Percentiles rank a stretch among this genome's conserved stretches.
Conservation (phyloP, 1,284 basidiomycete genomes). For the Cryptococcus sp. region DNA sequence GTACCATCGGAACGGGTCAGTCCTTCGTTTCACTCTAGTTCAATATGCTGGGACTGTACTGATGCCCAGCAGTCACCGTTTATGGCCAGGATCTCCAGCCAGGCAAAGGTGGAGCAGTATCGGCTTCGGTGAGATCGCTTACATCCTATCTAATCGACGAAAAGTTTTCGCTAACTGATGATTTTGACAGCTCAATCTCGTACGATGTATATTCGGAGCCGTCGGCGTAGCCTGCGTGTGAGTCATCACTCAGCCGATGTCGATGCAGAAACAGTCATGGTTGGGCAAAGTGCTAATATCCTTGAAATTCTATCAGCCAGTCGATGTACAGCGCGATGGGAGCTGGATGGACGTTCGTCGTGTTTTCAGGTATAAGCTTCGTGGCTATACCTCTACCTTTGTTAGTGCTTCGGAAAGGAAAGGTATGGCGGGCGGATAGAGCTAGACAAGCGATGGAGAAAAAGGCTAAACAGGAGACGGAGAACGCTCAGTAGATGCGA, state of each 20-base stretch:
- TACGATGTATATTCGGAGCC: conserved; percentile 50
- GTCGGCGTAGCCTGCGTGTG: conserved; percentile 41
- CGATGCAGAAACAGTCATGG: too few species aligned
- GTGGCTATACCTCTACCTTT: conserved; percentile 32
- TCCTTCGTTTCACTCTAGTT: background rate
- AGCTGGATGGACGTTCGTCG: conserved; percentile 50
- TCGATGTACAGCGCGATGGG: conserved; percentile 41
- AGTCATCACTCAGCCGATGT: conserved; percentile 10
- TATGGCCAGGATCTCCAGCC: conserved; percentile 50
- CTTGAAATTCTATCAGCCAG: conserved; percentile 12
- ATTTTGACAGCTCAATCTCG: conserved; percentile 42
- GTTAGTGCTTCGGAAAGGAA: conserved; percentile 31
- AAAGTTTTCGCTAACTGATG: background rate
- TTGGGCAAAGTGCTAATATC: background rate
- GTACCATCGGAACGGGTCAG: conserved; percentile 32
- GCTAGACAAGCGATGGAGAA: conserved; percentile 9
- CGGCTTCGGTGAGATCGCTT: conserved; percentile 40
- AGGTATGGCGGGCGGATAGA: conserved; percentile 37
- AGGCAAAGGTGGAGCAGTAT: conserved; percentile 48
- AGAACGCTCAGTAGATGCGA: background rate
- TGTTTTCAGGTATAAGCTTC: conserved; percentile 41
- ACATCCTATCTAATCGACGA: background rate
- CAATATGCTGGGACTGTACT: background rate
- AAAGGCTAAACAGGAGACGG: conserved; percentile 7
- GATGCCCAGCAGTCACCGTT: conserved; percentile 31